Conservation (phyloP, 2,329 filamentous ascomycete species). For the Pleoardoris graminearum region DNA sequence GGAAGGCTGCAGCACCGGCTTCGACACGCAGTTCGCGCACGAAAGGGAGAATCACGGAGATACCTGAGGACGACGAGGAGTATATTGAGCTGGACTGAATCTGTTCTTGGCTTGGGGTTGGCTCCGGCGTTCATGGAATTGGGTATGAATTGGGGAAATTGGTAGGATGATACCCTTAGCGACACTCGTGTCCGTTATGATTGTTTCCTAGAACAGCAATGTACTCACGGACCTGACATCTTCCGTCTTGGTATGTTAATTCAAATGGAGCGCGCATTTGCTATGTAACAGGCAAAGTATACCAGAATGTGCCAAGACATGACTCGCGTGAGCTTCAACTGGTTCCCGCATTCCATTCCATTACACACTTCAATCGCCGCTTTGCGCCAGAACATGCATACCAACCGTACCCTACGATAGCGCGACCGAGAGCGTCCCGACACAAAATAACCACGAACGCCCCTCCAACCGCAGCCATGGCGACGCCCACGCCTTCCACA, state of each 20-base stretch:
- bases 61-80: constrained; percentile 26
- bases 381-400: constrained; percentile 15
- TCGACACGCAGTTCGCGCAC: constrained; percentile 13
- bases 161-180: constrained; percentile 14
- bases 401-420: constrained; percentile 3
- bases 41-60: constrained; percentile 24
- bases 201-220: no score
- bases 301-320: constrained; percentile 25
- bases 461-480: constrained; percentile 27
- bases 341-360: constrained; percentile 5
- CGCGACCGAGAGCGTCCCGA: background rate
- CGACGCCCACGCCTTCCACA: constrained; percentile 44
- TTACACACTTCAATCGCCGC: background rate
- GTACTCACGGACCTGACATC: no score
- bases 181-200: background rate
- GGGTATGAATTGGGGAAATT: background rate
- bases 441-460: background rate
- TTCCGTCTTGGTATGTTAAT: no score
- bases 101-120: background rate
- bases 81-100: constrained; percentile 34
- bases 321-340: constrained; percentile 23
- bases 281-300: background rate
- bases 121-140: background rate
- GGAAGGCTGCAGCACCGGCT: constrained; percentile 7
- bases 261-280: background rate